Base-by-base conservation (phyloP, 176 grass and related monocot genomes). In the Calamus simplicifolius region DNA sequence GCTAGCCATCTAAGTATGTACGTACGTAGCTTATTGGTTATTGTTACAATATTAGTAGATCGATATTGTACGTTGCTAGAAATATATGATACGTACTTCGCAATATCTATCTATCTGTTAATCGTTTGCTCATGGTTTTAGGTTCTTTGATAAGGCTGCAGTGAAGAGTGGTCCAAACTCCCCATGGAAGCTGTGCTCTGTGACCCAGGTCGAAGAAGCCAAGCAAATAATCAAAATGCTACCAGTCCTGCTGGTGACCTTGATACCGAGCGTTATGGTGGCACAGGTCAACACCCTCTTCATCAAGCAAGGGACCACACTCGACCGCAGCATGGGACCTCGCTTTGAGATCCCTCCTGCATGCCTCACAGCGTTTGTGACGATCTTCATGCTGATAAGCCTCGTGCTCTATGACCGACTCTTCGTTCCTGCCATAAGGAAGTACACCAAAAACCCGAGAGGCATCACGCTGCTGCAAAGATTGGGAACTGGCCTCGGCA, bases 241-340 rank as follows among this genome's bases (percentile, higher is more conserved):
- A 6, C 65, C 27, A 5, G 52, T 68, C 6, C 29, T 68, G 6
- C 0, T 43, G 1, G 27, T n/a, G 6, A 68, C 51, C 27, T 31
- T 68, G 12, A 15, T 56, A 4, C 65, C 65, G 16, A 68, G 65
- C n/a, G 27, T 29, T 8, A 56, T 56, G 65, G 1, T 4, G 0
- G 65, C 51, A 12, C 65, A 68, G 52, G 13, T 68, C 52, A 18
- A 48, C 5, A 70, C 68, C 4, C 68, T 70, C 35, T 70, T 70
- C 16, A 17, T 70, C 68, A 70, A 54, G 27, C 65, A 68, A 51
- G 65, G 51, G 6, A 68, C 50, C 4, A 56, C 65, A 5, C 65
- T 68, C 3, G 16, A 68, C 65, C 50, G 51, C 17, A 56, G 43
- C 43, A 51, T 70, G 8, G 68, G 68, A 5, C 55, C 68, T 3